Base-by-base conservation (phyloP, 176 grass and related monocot genomes). In the Cymbopogon citratus region DNA sequence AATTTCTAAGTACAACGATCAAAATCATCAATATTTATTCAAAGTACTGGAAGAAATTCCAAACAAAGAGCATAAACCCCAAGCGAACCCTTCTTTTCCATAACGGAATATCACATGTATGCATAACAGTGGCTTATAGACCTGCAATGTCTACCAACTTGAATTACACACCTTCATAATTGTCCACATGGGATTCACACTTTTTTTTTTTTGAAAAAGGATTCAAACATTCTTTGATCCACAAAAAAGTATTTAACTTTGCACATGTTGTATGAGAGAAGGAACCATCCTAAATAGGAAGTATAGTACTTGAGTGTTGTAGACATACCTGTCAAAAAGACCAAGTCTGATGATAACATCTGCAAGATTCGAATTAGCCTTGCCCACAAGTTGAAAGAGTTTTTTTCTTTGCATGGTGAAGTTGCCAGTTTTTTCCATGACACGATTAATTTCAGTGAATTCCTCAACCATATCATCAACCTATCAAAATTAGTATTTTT, bases 391-490 rank as follows among this genome's bases (percentile, higher is more conserved):
- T 94, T 97, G 94, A 90, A 97, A 97, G n/a, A 97, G 77, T 68
- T 94, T 97, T 76, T 97, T 97, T 81, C 91, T 94, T 85, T 97
- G 81, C 91, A 97, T 97, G 43, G 87, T 89, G 73, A 94, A 97
- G 75, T 93, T 84, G 51, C 91, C 94, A 73, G 91, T 97, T 83
- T 94, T 97, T 77, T 94, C 94, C 91, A 97, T 97, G 46, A 86
- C 83, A 69, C 94, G 89, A 86, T 97, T 97, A 69, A 97, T 97
- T 71, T 97, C 94, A 84, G 91, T 97, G 74, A 97, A 94, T 85
- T 97, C 91, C 81, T 97, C 89, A 80, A 94, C 94, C 91, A 97
- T 97, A 86, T 97, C 91, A 97, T 97, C 94, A 10, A 97, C 91
- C 94, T 97, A 85, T 29, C 35, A 83, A 85, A 81, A 46, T 43